A percentile compares a stretch with the other conserved stretches of the same genome.
These are phyloP conservation scores for Dryas integrifolia DNA, from an alignment of 331 rosid genomes.

Conservation along the genomic window DNA sequence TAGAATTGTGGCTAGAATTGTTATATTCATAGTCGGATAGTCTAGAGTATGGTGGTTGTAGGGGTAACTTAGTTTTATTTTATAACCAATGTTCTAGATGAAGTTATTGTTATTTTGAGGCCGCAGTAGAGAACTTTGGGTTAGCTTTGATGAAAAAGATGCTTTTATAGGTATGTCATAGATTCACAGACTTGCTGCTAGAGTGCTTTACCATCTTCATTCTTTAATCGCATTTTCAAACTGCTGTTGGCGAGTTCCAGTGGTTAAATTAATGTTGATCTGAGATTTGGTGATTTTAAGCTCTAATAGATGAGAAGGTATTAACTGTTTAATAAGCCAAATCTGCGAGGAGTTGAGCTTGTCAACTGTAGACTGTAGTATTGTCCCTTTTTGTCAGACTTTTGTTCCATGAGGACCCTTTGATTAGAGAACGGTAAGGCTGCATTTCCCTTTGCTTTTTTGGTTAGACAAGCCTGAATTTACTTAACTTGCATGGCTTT, in stretches of 20 bases:
- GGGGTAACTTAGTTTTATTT: slow-evolving; percentile 34
- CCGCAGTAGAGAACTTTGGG: slow-evolving; percentile 36
- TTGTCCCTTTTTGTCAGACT: no score
- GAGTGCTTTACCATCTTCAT: not conserved
- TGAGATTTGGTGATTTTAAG: not conserved
- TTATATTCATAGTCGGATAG: slow-evolving; percentile 39
- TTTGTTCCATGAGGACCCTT: no score
- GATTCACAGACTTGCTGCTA: slow-evolving; percentile 9
- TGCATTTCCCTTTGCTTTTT: no score
- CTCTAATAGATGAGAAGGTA: no score
- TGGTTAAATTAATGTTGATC: not conserved
- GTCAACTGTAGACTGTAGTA: no score
- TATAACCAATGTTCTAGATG: slow-evolving; percentile 35
- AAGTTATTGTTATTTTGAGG: slow-evolving; percentile 37
- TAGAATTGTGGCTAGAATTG: slow-evolving; percentile 43
- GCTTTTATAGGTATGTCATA: slow-evolving; percentile 30
- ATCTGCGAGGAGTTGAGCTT: no score
- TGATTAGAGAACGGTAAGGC: no score
- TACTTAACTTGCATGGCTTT: no score
- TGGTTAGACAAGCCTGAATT: no score
- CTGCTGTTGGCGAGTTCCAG: not conserved
- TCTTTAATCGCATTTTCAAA: not conserved
- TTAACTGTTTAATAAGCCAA: no score
- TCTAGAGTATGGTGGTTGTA: slow-evolving; percentile 44
- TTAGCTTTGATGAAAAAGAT: slow-evolving; percentile 31